A percentile compares a stretch with the other conserved stretches of the same genome.
Evolutionary conservation across 2,329 filamentous ascomycete genomes (phyloP).

Genomic region (Lojkania enalia): DNA sequence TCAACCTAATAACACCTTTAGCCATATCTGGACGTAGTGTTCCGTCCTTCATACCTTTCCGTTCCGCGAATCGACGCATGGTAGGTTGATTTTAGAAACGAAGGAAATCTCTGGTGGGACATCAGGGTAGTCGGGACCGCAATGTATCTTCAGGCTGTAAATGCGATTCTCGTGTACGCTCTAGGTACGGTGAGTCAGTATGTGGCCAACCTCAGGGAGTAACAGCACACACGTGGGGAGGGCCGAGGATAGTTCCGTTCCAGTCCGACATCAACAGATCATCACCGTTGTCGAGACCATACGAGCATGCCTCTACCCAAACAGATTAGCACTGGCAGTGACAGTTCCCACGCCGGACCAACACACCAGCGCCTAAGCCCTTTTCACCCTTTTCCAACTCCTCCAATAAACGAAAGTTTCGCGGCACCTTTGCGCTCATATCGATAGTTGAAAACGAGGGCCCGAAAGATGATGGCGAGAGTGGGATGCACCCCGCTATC

Average conservation of each 20-base stretch:
- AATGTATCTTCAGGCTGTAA: constrained; percentile 97
- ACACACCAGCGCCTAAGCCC: constrained; percentile 81
- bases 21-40: not conserved
- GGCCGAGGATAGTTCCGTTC: constrained; percentile 96
- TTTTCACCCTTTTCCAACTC: constrained; percentile 99
- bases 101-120: constrained; percentile 88
- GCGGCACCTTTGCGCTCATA: constrained; percentile 77
- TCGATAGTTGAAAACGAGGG: constrained; percentile 16
- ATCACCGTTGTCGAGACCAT: constrained; percentile 90
- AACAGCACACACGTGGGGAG: constrained; percentile 76
- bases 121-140: constrained; percentile 86
- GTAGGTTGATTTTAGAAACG: constrained; percentile 93
- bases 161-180: constrained; percentile 98
- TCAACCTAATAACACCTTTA: constrained; percentile 66
- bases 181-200: constrained; percentile 49
- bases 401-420: constrained; percentile 95
- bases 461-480: constrained; percentile 20
- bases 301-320: constrained; percentile 86
- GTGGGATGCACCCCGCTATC: constrained; percentile 40
- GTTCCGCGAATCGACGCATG: constrained; percentile 80
- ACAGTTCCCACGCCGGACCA: not conserved
- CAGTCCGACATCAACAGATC: constrained; percentile 97
- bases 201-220: too few relatives aligned
- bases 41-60: constrained; percentile 62
- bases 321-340: not conserved